These are phyloP conservation scores for Rhododendron mucronatum DNA, from an alignment of 148 eudicot species.

Conservation along the genomic window DNA sequence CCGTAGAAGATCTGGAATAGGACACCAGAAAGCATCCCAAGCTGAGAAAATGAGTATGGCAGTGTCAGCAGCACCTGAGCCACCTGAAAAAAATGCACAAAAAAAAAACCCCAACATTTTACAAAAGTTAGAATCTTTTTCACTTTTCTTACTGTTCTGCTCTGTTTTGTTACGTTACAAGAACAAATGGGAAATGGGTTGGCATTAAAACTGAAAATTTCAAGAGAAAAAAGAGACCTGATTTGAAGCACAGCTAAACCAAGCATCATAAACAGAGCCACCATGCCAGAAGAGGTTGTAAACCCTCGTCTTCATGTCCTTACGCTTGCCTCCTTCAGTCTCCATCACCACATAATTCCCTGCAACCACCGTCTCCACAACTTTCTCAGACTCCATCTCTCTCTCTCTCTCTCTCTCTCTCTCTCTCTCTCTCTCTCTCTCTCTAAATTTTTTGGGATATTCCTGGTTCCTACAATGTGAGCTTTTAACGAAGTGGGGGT, in stretches of 20 bases:
- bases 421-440: background rate
- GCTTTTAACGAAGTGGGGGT: background rate
- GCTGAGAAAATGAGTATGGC: conserved; percentile 95
- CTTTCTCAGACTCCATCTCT: conserved; percentile 43
- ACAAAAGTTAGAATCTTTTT: background rate
- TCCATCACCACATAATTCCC: conserved; percentile 91
- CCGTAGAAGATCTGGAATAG: conserved; percentile 86
- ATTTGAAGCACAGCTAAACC: conserved; percentile 97
- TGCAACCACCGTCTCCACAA: conserved; percentile 53
- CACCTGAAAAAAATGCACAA: conserved; percentile 39
- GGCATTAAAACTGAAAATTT: background rate
- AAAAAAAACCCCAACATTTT: background rate
- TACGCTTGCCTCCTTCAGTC: conserved; percentile 42
- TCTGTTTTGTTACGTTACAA: background rate
- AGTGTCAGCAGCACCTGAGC: conserved; percentile 90
- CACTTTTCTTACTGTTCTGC: background rate
- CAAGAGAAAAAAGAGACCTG: conserved; percentile 39
- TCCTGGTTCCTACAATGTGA: background rate
- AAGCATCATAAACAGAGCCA: conserved; percentile 92
- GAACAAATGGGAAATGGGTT: background rate
- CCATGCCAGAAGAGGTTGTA: conserved; percentile 88
- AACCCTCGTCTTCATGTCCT: conserved; percentile 44
- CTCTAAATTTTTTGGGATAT: background rate
- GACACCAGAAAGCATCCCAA: conserved; percentile 82
- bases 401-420: background rate